Evolutionary conservation across 192 early-diverging fungal species (phyloP).

Genomic region (Backusella macrospora): DNA sequence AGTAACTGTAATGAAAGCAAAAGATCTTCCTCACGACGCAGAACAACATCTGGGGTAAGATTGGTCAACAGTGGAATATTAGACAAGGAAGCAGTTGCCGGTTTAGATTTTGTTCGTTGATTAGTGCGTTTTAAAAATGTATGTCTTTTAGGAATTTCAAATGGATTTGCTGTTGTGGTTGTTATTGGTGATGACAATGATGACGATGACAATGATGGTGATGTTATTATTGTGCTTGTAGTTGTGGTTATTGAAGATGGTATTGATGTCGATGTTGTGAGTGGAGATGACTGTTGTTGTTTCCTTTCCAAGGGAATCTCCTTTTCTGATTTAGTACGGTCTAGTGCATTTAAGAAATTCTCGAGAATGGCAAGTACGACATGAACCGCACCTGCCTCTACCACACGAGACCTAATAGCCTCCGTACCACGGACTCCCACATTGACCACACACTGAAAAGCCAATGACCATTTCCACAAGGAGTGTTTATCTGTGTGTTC

Average conservation of each 20-base stretch:
- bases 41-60: slow-evolving; percentile 33
- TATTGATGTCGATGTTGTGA: neutral
- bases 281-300: neutral
- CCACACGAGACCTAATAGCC: slow-evolving; percentile 77
- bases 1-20: slow-evolving; percentile 82
- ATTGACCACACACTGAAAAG: slow-evolving; percentile 86
- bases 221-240: neutral
- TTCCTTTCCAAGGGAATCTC: slow-evolving; percentile 32
- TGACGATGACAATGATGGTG: neutral
- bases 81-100: slow-evolving; percentile 23
- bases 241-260: slow-evolving; percentile 11
- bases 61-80: slow-evolving; percentile 45
- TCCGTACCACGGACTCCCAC: slow-evolving; percentile 84
- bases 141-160: slow-evolving; percentile 23
- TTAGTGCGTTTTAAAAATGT: slow-evolving; percentile 27
- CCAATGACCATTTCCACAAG: slow-evolving; percentile 80
- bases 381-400: slow-evolving; percentile 82
- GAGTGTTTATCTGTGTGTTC: slow-evolving; percentile 67
- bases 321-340: slow-evolving; percentile 55
- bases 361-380: slow-evolving; percentile 83
- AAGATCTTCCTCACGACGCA: slow-evolving; percentile 83
- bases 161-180: neutral
- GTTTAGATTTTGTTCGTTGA: slow-evolving; percentile 17
- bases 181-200: slow-evolving; percentile 26
- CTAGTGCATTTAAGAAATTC: slow-evolving; percentile 57